Evolutionary conservation across 176 grass and related monocot species (phyloP), one percentile per base, ranked within the genome.

Genomic region (Carex cristatella): DNA sequence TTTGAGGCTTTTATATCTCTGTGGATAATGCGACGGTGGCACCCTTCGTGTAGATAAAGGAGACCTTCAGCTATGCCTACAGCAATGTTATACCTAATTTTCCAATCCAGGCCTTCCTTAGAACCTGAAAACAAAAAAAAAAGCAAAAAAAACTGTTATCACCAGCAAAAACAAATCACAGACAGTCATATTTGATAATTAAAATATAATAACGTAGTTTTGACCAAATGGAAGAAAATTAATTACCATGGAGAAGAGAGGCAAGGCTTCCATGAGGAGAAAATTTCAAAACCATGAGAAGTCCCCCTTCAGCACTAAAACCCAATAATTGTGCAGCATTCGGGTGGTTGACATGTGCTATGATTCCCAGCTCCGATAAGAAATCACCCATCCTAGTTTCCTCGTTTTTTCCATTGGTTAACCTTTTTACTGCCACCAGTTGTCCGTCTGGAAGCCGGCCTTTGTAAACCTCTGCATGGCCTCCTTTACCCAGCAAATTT

Each of bases 1-100:
- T 99, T 99, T 42, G 97, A 99, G 79, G 97, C 93, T 86, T 99
- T 99, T 84, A 99, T 94, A 81, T 99, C 97, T 92, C 97, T 90
- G 87, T 99, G 97, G 69, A 99, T 99, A 84, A 99, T 99, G 49
- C 87, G 97, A 2, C 97, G 86, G 82, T 99, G 97, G 85, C 97
- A 99, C 12, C 93, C 91, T 58, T 99, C 91, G 3, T 99, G 97
- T 48, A 99, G 88, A 89, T 99, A 99, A 79, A 88, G 86, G 33
- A 99, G 82, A 68, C 97, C 97, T 92, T 99, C 87, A 86, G 97
- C 97, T 3, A 99, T 84, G 82, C 97, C 93, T 53, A 96, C 8
- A 7, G 93, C 97, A 61, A 99, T 94, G 10, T 86, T 79, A 54
- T 91, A 99, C 79, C 97, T 92, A 30, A 90, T 86, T 88, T 91